Evolutionary conservation across 306 rosid species (phyloP), one percentile per base, ranked within the genome.

Genomic region (Sindora glabra): DNA sequence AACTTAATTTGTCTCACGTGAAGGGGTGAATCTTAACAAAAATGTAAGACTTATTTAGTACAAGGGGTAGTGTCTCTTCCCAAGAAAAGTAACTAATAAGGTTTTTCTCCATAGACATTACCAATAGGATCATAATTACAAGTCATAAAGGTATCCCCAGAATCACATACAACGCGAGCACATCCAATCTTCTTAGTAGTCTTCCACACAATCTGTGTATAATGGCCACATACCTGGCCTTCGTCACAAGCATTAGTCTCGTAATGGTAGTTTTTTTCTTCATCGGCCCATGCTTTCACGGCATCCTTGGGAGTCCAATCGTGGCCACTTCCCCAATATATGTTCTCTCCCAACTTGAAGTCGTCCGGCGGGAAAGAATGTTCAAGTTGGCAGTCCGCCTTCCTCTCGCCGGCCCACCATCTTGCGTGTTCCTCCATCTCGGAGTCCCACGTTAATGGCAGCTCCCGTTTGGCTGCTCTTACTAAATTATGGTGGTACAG

Each of bases 401-500:
- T 71, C 26, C 85, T 68, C 34, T 50, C 61, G 15, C 78, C 72
- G 3, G 81, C 81, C 81, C 81, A 79, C 85, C 78, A 71, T 38
- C 24, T 56, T 2, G 85, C 81, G 45, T 79, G 75, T 32, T 34
- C 67, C 38, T 79, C 73, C 4, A 79, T 75, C 60, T 75, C 59
- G 5, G 63, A 62, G 37, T 79, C 77, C 79, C 77, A 81, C 26
- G 22, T 51, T 30, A 77, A 18, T 13, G 80, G 80, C 8, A 54
- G 10, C 71, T 74, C 86, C 75, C 77, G 48, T 54, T 74, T 77
- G 45, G 66, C 54, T 11, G 86, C 82, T 27, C 32, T 27, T 9
- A 29, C 82, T 44, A 86, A 5, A 73, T 90, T 90, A 70, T 90
- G 89, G 5, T 69, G 74, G 67, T 72, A 90, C 18, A 90, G 38